A percentile compares a stretch with the other conserved stretches of the same genome.
Evolutionary conservation across 257 asterid species (phyloP).

Genomic region (Pogostemon cablin): DNA sequence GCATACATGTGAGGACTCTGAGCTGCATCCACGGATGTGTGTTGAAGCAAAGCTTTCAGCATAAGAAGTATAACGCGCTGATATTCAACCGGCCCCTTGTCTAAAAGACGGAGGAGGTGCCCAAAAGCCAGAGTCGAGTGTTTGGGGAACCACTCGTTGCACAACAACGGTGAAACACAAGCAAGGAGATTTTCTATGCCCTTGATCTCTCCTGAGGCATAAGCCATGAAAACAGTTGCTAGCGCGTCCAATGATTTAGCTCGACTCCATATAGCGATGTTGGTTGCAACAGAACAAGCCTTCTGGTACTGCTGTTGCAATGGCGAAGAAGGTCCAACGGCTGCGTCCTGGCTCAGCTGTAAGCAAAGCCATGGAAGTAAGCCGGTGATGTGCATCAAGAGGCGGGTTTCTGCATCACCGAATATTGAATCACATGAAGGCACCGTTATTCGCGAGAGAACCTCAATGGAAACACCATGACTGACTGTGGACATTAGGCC

Average conservation of each 20-base stretch:
- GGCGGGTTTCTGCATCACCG: conserved; percentile 90
- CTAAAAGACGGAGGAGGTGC: conserved; percentile 82
- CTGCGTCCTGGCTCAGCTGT: conserved; percentile 80
- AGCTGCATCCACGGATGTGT: conserved; percentile 92
- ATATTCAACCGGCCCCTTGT: conserved; percentile 90
- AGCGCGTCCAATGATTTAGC: conserved; percentile 83
- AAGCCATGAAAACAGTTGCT: conserved; percentile 81
- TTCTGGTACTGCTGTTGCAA: conserved; percentile 71
- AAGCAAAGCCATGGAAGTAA: conserved; percentile 99
- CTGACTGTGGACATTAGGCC: conserved; percentile 94
- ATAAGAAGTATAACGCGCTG: conserved; percentile 94
- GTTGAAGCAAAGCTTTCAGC: conserved; percentile 96
- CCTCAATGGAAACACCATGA: conserved; percentile 83
- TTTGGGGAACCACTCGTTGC: conserved; percentile 95
- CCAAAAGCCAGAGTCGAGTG: conserved; percentile 96
- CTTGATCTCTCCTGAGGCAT: conserved; percentile 77
- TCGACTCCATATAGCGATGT: conserved; percentile 86
- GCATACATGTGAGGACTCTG: conserved; percentile 99
- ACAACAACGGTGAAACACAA: conserved; percentile 83
- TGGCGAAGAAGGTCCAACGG: conserved; percentile 59
- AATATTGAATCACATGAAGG: conserved; percentile 96
- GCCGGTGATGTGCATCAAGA: conserved; percentile 94
- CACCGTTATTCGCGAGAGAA: conserved; percentile 89
- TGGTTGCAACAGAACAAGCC: conserved; percentile 83
- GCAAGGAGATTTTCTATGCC: conserved; percentile 87